phyloP scores from a whole-genome alignment of 108 stramenopile genomes.

The Schizochytrium sp. region DNA sequence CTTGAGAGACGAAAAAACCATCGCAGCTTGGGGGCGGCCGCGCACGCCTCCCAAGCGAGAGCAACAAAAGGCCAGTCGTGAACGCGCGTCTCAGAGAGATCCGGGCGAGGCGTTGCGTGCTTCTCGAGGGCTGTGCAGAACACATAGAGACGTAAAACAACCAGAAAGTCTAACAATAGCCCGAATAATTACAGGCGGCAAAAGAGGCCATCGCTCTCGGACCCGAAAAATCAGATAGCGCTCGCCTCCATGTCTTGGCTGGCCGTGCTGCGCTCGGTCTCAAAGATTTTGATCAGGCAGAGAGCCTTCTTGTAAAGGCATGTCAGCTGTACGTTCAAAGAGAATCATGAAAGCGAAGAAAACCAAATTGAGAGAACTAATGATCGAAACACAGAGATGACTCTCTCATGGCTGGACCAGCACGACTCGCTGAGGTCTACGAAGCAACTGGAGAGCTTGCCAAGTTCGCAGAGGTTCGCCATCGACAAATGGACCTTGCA shows the following conservation, averaged over 20 bases:
- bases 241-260: not conserved
- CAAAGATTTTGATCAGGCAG: not conserved
- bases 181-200: not conserved
- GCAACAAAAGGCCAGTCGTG: no score
- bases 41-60: no score
- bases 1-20: not conserved
- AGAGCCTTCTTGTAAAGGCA: not conserved
- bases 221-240: not conserved
- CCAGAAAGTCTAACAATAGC: not conserved
- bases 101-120: not conserved
- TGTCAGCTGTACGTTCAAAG: not conserved
- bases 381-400: not conserved
- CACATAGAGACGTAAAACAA: not conserved
- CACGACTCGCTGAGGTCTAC: not conserved
- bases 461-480: not conserved
- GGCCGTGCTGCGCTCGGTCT: not conserved
- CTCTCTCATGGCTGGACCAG: not conserved
- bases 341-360: not conserved
- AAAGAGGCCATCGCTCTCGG: not conserved
- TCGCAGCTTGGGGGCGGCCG: not conserved
- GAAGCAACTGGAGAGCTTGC: conserved; percentile 8
- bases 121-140: not conserved
- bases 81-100: no score
- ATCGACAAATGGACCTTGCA: not conserved
- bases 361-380: not conserved